Base-by-base conservation (phyloP, 1,284 basidiomycete genomes). In the Naganishia sp. region DNA sequence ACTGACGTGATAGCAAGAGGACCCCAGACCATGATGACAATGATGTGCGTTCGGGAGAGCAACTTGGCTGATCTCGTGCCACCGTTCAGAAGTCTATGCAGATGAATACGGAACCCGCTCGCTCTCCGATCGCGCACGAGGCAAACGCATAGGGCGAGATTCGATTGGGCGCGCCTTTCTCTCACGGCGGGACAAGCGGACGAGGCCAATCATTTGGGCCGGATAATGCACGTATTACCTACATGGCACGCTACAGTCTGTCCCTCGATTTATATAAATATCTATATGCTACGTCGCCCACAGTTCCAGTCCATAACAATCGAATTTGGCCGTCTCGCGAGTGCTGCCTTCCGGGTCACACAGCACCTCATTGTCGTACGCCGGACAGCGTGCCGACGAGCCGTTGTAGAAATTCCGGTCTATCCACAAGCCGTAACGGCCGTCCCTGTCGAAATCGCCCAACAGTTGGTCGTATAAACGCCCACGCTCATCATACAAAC, bases 351-450 rank as follows among this genome's bases (percentile, higher is more conserved):
- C 71, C 0, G 82, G 81, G 11, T 72, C 71, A 74, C 90, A 94
- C 6, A 97, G 79, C 0, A 90, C 85, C 47, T 90, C 89, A 72
- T 99, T 99, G 52, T 86, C 86, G 77, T 94, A 98, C 0, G 93
- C 93, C 0, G 88, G 88, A 74, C 92, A 94, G 0, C 82, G 82
- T 1, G 90, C 88, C 0, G 90, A 92, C 0, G 91, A 89, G 11
- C 95, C 94, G 56, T 89, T 87, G 47, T 87, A 84, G 21, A 99
- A 85, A 0, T 86, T 84, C 0, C 88, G 85, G 74, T 95, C 92
- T n/a, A 99, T 81, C 79, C 93, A 92, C 6, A 99, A 81, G 0
- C 94, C 95, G 75, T 91, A 95, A 51, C 87, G 85, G 0, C 91
- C 92, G 63, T 92, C 91, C 5, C 90, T 92, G 71, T 7, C 46